These are phyloP conservation scores for Podaxis sp. DNA, from an alignment of 768 basidiomycete species.

Conservation along the genomic window DNA sequence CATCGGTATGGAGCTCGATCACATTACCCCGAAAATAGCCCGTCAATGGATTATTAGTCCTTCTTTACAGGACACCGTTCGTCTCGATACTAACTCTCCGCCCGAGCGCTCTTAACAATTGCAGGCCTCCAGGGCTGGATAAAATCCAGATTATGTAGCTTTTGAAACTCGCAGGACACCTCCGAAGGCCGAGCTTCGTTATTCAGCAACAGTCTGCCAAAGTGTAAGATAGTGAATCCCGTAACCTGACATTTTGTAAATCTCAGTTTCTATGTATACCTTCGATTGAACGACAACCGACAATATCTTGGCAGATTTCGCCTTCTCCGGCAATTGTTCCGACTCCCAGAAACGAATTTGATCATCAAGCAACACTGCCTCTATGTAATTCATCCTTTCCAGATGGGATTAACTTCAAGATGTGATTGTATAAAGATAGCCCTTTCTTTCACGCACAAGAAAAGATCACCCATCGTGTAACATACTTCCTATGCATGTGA, in stretches of 20 bases:
- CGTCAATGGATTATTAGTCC: background rate
- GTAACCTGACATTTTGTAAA: slow-evolving; percentile 13
- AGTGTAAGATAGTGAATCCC: slow-evolving; percentile 14
- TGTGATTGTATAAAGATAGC: slow-evolving; percentile 11
- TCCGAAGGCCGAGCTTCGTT: background rate
- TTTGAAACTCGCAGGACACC: background rate
- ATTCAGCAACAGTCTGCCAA: slow-evolving; percentile 3
- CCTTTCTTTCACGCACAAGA: slow-evolving; percentile 5
- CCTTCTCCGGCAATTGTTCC: slow-evolving; percentile 13
- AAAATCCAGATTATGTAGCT: background rate
- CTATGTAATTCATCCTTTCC: background rate
- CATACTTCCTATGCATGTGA: background rate
- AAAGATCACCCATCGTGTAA: background rate
- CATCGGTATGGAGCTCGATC: slow-evolving; percentile 4
- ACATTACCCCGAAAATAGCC: background rate
- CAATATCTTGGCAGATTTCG: slow-evolving; percentile 10
- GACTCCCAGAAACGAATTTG: slow-evolving; percentile 8
- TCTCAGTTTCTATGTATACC: slow-evolving; percentile 11
- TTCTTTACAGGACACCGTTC: slow-evolving; percentile 2
- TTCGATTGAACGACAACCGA: slow-evolving; percentile 8
- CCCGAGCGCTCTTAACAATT: background rate
- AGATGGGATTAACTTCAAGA: slow-evolving; percentile 9
- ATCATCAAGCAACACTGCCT: slow-evolving; percentile 14
- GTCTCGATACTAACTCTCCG: background rate
- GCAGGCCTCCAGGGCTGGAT: background rate